These are phyloP conservation scores for Diaporthe velutina DNA, from an alignment of 2,329 filamentous ascomycete genomes.

Conservation along the genomic window DNA sequence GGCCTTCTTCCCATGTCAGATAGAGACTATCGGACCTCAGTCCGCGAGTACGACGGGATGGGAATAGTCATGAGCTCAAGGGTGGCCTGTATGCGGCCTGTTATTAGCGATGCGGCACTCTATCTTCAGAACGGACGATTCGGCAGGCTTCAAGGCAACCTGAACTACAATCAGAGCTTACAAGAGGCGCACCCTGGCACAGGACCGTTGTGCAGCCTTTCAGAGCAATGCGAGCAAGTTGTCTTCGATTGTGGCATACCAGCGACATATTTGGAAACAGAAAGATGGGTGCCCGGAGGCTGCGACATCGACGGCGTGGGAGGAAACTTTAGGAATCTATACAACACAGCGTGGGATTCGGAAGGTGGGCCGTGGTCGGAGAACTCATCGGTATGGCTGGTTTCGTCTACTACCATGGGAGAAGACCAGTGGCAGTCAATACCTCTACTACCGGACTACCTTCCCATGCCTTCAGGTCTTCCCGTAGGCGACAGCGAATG, in stretches of 20 bases:
- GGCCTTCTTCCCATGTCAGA: neutral
- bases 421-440: neutral
- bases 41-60: slow-evolving; percentile 22
- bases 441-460: neutral
- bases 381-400: slow-evolving; percentile 26
- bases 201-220: neutral
- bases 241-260: neutral
- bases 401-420: neutral
- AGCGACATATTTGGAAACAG: neutral
- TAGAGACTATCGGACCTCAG: neutral
- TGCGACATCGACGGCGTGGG: slow-evolving; percentile 2
- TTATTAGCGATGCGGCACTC: neutral
- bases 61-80: slow-evolving; percentile 11
- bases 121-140: neutral
- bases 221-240: neutral
- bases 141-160: neutral
- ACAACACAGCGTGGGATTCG: neutral
- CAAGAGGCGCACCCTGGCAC: slow-evolving; percentile 7
- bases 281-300: neutral
- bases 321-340: neutral
- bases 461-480: neutral
- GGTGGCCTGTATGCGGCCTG: slow-evolving; percentile 28
- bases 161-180: neutral
- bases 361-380: slow-evolving; percentile 8
- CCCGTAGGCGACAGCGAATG: neutral